Evolutionary conservation across 495 filamentous ascomycete species (phyloP).

Genomic region (Aspergillus mulundensis): DNA sequence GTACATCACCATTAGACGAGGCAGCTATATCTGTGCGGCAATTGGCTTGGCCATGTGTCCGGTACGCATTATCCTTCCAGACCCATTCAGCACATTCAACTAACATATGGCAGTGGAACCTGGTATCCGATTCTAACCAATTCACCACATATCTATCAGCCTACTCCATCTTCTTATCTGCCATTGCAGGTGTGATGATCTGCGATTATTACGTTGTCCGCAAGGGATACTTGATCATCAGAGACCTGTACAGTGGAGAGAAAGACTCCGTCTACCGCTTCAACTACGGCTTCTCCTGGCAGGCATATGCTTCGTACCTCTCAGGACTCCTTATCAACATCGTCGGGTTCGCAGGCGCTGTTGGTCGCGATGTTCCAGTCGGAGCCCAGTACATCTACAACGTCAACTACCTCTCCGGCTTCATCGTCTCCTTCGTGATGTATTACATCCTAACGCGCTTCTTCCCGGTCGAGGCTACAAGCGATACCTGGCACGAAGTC

Average conservation of each 20-base stretch:
- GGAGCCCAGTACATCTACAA: conserved; percentile 87
- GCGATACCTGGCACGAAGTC: conserved; percentile 77
- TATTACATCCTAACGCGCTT: conserved; percentile 68
- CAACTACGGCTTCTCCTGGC: conserved; percentile 71
- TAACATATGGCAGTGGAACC: conserved; percentile 55
- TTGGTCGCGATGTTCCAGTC: conserved; percentile 65
- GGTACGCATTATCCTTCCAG: conserved; percentile 24
- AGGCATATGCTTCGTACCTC: conserved; percentile 80
- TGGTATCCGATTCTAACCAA: conserved; percentile 72
- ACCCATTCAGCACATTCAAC: not conserved
- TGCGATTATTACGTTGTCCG: conserved; percentile 89
- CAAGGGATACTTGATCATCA: conserved; percentile 74
- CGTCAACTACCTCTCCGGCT: conserved; percentile 84
- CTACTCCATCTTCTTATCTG: conserved; percentile 93
- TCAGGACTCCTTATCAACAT: conserved; percentile 87
- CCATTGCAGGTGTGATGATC: conserved; percentile 87
- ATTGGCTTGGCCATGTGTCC: conserved; percentile 88
- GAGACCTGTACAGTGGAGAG: conserved; percentile 72
- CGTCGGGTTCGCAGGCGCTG: conserved; percentile 82
- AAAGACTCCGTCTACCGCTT: conserved; percentile 68
- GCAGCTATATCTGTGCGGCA: conserved; percentile 81
- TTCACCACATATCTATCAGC: conserved; percentile 94
- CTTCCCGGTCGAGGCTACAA: conserved; percentile 70
- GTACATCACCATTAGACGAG: conserved; percentile 83
- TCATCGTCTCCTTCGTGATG: conserved; percentile 61